Conservation (phyloP, 768 basidiomycete genomes). For the Podaxis sp. region DNA sequence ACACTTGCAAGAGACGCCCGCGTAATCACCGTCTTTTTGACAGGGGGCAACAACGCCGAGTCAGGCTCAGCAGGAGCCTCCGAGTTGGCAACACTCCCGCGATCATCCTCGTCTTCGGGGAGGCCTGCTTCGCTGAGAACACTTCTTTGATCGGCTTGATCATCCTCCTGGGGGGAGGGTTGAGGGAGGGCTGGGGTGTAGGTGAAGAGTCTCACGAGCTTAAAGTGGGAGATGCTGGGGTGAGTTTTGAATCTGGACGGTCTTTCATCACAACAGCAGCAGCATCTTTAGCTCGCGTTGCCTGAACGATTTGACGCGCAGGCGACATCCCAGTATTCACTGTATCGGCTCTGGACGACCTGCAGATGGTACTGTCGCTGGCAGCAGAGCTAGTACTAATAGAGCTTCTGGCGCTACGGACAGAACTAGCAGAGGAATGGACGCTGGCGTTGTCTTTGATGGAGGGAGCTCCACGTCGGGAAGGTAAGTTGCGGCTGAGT, state of each 20-base stretch:
- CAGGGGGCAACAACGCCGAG: conserved; percentile 8
- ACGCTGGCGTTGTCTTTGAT: conserved; percentile 2
- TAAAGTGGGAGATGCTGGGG: conserved; percentile 36
- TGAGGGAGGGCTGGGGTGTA: conserved; percentile 14
- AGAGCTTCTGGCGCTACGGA: conserved; percentile 13
- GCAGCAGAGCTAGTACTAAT: conserved; percentile 12
- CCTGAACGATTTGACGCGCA: conserved; percentile 28
- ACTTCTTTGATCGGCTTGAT: conserved; percentile 14
- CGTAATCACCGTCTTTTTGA: conserved; percentile 32
- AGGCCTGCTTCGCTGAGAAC: not conserved
- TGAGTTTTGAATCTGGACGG: conserved; percentile 74
- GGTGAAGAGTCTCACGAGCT: conserved; percentile 17
- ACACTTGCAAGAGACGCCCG: conserved; percentile 28
- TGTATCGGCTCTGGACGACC: conserved; percentile 7
- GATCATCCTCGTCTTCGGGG: conserved; percentile 17
- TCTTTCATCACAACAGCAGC: conserved; percentile 27
- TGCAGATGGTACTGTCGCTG: conserved; percentile 14
- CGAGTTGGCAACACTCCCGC: conserved; percentile 14
- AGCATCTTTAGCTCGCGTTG: conserved; percentile 23
- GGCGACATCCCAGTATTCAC: conserved; percentile 27
- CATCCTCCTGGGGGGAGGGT: conserved; percentile 15
- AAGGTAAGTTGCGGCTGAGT: conserved; percentile 30
- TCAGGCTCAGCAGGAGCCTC: conserved; percentile 16
- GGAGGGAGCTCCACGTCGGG: not conserved
- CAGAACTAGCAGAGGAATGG: conserved; percentile 14